Evolutionary conservation across 495 filamentous ascomycete species (phyloP).

Genomic region (Penicillium angulare): DNA sequence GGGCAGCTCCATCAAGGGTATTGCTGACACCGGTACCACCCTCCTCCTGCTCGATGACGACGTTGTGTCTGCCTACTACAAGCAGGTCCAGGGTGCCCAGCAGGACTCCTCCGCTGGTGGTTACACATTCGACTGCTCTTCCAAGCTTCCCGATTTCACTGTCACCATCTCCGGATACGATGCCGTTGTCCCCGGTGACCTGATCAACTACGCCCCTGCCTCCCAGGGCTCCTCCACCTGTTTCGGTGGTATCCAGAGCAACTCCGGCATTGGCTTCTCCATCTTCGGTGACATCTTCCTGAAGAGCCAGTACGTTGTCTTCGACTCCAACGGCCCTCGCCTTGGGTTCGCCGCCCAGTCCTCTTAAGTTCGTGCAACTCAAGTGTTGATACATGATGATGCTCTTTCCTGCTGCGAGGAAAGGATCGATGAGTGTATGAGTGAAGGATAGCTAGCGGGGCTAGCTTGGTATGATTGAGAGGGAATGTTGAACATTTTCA

Average conservation of each 20-base stretch:
- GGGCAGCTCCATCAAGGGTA: constrained; percentile 29
- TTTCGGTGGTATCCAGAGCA: constrained; percentile 63
- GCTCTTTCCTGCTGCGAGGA: neutral
- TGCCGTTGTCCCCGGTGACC: constrained; percentile 42
- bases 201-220: constrained; percentile 46
- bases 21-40: constrained; percentile 67
- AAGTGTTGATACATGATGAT: neutral
- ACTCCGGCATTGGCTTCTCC: constrained; percentile 59
- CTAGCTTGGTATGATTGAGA: constrained; percentile 8
- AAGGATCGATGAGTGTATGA: neutral
- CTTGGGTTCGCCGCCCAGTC: constrained; percentile 61
- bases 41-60: constrained; percentile 60
- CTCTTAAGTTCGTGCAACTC: constrained; percentile 8
- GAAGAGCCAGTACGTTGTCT: constrained; percentile 77
- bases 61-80: constrained; percentile 65
- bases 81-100: constrained; percentile 49
- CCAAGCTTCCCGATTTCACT: constrained; percentile 60
- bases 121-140: constrained; percentile 65
- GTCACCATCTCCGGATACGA: constrained; percentile 51
- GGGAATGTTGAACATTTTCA: constrained; percentile 14
- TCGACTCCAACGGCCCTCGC: constrained; percentile 55
- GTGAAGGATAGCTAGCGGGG: constrained; percentile 14
- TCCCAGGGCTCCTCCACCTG: constrained; percentile 49
- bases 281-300: constrained; percentile 80
- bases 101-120: constrained; percentile 54